Conservation (phyloP, 495 filamentous ascomycete species). For the Annulohypoxylon nitens region DNA sequence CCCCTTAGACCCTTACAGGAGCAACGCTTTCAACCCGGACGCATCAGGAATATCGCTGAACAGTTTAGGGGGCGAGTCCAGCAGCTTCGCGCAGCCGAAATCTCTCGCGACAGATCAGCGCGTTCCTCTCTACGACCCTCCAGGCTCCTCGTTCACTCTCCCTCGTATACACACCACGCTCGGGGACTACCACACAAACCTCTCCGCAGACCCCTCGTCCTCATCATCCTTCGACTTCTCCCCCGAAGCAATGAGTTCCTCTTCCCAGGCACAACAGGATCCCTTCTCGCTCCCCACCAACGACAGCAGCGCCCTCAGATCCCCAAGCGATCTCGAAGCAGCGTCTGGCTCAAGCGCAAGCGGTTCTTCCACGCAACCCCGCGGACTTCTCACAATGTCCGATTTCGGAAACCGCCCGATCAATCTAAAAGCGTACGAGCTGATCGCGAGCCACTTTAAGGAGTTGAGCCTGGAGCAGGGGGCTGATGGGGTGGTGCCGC, state of each 20-base stretch:
- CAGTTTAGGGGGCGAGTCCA: conserved; percentile 8
- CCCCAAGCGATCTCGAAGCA: not conserved
- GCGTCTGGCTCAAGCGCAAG: too few species aligned
- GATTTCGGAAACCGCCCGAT: conserved; percentile 29
- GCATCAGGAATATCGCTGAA: conserved; percentile 6
- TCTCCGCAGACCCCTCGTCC: conserved; percentile 18
- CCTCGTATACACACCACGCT: conserved; percentile 27
- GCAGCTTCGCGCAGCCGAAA: conserved; percentile 11
- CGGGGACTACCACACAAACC: conserved; percentile 29
- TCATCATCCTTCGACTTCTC: conserved; percentile 30
- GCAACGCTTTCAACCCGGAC: not conserved
- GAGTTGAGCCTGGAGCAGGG: conserved; percentile 35
- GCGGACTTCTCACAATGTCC: conserved; percentile 2
- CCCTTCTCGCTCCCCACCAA: not conserved
- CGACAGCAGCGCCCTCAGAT: not conserved
- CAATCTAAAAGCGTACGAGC: conserved; percentile 42
- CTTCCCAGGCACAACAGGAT: not conserved
- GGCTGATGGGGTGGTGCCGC: not conserved
- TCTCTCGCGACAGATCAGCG: conserved; percentile 23
- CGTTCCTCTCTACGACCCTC: conserved; percentile 32
- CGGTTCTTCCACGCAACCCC: not conserved
- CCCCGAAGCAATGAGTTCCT: conserved; percentile 16
- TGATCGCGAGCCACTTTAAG: conserved; percentile 39
- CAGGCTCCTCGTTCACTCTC: conserved; percentile 26
- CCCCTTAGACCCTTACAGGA: conserved; percentile 18